Conservation (phyloP, 2,329 filamentous ascomycete genomes). For the Diplodia mutila region DNA sequence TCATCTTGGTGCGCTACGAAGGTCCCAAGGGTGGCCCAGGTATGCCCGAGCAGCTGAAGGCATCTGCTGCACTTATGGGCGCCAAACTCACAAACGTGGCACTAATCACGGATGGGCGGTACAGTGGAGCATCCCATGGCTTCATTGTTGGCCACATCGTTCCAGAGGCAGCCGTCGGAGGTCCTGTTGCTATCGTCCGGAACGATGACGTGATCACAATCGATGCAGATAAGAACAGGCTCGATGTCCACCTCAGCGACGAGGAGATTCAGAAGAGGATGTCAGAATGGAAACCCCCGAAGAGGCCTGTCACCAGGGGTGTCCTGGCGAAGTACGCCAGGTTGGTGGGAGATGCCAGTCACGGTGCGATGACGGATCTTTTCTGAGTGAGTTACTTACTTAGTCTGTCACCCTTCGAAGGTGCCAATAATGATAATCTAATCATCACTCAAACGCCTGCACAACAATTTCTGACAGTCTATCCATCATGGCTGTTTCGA, state of each 20-base stretch:
- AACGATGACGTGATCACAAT: constrained; percentile 86
- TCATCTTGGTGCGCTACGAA: constrained; percentile 90
- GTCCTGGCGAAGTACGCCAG: constrained; percentile 87
- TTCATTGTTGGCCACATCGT: constrained; percentile 94
- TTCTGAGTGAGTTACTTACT: constrained; percentile 48
- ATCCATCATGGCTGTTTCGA: background rate
- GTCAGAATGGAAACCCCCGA: constrained; percentile 71
- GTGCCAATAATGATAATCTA: background rate
- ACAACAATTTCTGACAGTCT: background rate
- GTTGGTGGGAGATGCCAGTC: constrained; percentile 87
- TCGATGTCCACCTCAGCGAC: constrained; percentile 72
- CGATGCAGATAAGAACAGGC: constrained; percentile 74
- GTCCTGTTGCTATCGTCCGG: constrained; percentile 80
- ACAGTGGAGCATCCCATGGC: constrained; percentile 84
- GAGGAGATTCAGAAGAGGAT: constrained; percentile 70
- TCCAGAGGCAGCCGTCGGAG: constrained; percentile 86
- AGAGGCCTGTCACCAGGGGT: constrained; percentile 75
- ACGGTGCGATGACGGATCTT: constrained; percentile 86
- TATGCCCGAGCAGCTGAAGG: constrained; percentile 94
- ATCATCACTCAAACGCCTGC: background rate
- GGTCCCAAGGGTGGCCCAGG: constrained; percentile 91
- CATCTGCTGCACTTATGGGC: constrained; percentile 89
- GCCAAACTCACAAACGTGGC: constrained; percentile 86
- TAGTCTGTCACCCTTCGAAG: no score
- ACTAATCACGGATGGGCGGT: constrained; percentile 88